Evolutionary conservation across 345 rosid genomes (phyloP), one percentile per base, ranked within the genome.

Genomic region (Sonneratia alba): DNA sequence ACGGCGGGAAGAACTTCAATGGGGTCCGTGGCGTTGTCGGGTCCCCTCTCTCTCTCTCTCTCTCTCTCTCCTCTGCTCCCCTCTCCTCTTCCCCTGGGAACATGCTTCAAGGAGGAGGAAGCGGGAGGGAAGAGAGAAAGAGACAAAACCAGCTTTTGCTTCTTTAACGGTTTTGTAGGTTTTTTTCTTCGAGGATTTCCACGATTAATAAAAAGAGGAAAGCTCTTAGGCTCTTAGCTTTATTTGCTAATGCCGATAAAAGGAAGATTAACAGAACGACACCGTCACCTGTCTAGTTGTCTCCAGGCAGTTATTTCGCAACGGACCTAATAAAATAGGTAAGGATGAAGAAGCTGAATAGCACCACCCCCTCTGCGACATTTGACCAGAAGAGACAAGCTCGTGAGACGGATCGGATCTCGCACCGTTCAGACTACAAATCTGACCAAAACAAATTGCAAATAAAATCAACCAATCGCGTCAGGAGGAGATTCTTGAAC

Each of bases 61-160:
- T 14, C 13, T 45, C 49, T 6, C 38, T 38, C 69, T 66, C 47
- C 70, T 5, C 24, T 14, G 1, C 8, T 42, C 68, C 36, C 16
- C 47, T 66, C 47, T 66, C 47, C 68, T 36, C 68, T 42, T 66
- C 68, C 22, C 22, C 68, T 3, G 68, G 22, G 51, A 22, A 14
- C 21, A 38, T 21, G 51, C 70, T 67, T 67, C 49, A 21, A 67
- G 24, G 32, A 36, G 45, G 34, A 18, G 19, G 2, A 2, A 22
- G 37, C 24, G 47, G 51, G 22, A 45, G 12, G 8, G 15, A 42
- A 6, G 24, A 24, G 21, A 4, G 16, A 24, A 67, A 42, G 70
- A 67, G 70, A 38, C 70, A 67, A 67, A 67, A 40, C 5, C 70
- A 40, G 51, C 51, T 36, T 67, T 67, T 42, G 70, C 32, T 42